Evolutionary conservation across 2,329 filamentous ascomycete genomes (phyloP).

Genomic region (Neonectria sp.): DNA sequence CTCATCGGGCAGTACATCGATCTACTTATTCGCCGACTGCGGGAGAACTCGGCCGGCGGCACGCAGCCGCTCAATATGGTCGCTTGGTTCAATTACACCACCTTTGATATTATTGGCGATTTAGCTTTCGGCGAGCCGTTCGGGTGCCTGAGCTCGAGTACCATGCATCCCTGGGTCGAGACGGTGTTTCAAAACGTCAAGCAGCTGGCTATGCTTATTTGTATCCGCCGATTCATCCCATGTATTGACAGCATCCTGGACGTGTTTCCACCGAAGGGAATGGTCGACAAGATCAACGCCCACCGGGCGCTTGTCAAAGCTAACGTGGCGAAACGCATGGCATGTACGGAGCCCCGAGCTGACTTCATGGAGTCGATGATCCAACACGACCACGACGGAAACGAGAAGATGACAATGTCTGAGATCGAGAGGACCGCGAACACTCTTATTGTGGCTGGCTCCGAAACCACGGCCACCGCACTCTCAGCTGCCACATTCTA

Average conservation of each 20-base stretch:
- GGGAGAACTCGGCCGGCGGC: conserved; percentile 22
- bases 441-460: neutral
- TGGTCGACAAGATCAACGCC: neutral
- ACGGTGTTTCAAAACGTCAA: neutral
- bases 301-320: neutral
- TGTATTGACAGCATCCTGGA: neutral
- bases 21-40: conserved; percentile 36
- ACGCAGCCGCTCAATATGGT: conserved; percentile 34
- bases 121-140: neutral
- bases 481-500: neutral
- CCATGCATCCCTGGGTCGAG: neutral
- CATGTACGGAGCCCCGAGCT: neutral
- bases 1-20: conserved; percentile 45
- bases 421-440: neutral
- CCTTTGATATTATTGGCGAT: neutral
- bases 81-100: conserved; percentile 39
- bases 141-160: neutral
- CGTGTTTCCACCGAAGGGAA: neutral
- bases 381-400: neutral
- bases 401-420: neutral
- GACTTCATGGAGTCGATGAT: conserved; percentile 4
- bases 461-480: neutral
- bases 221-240: neutral
- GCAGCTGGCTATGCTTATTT: neutral
- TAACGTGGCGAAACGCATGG: neutral